Conservation (phyloP, 164 flowering plant genomes). For the Umbellularia californica region DNA sequence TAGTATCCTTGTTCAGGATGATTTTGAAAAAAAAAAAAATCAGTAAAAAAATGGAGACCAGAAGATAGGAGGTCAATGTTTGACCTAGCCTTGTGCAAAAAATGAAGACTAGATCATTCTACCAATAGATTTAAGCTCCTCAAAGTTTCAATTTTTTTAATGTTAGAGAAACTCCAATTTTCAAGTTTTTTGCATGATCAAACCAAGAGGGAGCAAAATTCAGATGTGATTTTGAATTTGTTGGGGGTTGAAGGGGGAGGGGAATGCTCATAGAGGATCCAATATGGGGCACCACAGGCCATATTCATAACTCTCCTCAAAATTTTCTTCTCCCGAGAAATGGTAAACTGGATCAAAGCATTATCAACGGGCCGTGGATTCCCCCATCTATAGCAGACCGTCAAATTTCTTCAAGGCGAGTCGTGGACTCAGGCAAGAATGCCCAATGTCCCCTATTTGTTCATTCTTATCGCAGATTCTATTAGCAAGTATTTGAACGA, state of each 20-base stretch:
- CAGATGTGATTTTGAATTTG: not conserved
- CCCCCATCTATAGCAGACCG: conserved; percentile 4
- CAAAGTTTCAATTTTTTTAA: no score
- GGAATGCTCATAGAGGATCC: conserved; percentile 7
- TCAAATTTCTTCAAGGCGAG: conserved; percentile 7
- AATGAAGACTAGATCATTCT: not conserved
- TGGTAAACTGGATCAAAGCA: no score
- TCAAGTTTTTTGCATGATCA: no score
- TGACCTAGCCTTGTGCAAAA: not conserved
- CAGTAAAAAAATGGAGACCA: not conserved
- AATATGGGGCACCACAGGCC: no score
- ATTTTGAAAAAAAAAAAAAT: no score
- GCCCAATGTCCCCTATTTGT: not conserved
- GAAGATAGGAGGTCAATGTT: not conserved
- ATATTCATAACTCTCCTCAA: no score
- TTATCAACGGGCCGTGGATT: not conserved
- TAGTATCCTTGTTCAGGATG: no score
- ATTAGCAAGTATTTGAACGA: not conserved
- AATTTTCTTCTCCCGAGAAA: no score
- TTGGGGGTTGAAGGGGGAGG: not conserved
- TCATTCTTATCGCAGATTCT: not conserved
- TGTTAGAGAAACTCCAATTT: no score
- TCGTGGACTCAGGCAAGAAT: not conserved
- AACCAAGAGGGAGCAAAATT: no score
- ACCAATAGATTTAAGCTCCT: not conserved